phyloP scores from a whole-genome alignment of 495 filamentous ascomycete genomes.

The Cairneyella variabilis region DNA sequence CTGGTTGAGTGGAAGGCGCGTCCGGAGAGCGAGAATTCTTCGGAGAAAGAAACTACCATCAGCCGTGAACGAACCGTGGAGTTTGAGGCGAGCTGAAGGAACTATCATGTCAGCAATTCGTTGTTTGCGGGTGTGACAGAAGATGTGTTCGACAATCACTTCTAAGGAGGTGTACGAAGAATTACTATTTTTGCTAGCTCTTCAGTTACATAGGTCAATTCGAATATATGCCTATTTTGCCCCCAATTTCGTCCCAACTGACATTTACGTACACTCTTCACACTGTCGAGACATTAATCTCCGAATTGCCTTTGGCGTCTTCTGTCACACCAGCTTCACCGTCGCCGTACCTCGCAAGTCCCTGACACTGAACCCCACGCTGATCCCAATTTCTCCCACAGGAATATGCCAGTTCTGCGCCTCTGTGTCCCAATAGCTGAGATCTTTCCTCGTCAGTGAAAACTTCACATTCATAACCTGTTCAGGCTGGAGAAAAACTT shows the following conservation, averaged over 20 bases:
- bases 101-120: not conserved
- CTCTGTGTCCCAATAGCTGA: constrained; percentile 27
- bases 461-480: constrained; percentile 17
- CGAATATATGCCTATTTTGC: too few relatives aligned
- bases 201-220: too few relatives aligned
- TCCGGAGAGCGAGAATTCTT: not conserved
- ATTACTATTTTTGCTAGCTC: too few relatives aligned
- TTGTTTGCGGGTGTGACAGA: too few relatives aligned
- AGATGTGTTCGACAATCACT: too few relatives aligned
- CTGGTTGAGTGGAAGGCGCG: not conserved
- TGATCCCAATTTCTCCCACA: constrained; percentile 16
- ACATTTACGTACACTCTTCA: too few relatives aligned
- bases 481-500: constrained; percentile 16
- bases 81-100: not conserved
- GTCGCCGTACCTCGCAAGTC: constrained; percentile 3
- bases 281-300: too few relatives aligned
- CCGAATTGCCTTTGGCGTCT: too few relatives aligned
- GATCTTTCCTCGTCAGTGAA: constrained; percentile 25
- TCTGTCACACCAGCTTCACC: constrained; percentile 2
- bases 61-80: not conserved
- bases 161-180: too few relatives aligned
- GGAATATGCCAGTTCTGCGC: constrained; percentile 21
- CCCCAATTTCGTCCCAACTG: too few relatives aligned
- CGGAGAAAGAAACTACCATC: not conserved
- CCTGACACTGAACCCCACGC: constrained; percentile 25